phyloP scores from a whole-genome alignment of 805 yeast species.

The Sugiyamaella marilandica region DNA sequence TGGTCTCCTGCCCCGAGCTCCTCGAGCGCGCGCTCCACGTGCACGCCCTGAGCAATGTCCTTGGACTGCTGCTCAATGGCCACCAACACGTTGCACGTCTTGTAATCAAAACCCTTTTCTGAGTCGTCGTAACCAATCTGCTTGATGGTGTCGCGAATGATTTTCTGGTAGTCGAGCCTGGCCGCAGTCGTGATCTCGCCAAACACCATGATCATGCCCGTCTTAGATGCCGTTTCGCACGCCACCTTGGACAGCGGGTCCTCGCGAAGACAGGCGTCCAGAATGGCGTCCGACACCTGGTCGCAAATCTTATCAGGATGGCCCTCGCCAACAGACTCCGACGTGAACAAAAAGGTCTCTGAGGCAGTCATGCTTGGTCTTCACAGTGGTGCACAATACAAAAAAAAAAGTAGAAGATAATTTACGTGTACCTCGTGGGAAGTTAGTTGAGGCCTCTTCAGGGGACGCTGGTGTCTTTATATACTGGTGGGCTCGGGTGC shows the following conservation, averaged over 20 bases:
- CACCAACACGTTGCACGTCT: conserved; percentile 97
- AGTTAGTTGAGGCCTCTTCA: not conserved
- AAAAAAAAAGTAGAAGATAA: too few relatives aligned
- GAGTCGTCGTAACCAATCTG: conserved; percentile 96
- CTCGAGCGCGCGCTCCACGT: conserved; percentile 89
- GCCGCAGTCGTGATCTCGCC: conserved; percentile 99
- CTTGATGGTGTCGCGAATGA: conserved; percentile 96
- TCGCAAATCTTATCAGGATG: conserved; percentile 68
- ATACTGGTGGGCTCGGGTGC: not conserved
- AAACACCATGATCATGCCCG: conserved; percentile 99
- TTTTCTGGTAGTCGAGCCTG: conserved; percentile 89
- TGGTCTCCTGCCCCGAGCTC: conserved; percentile 99
- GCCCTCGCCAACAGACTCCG: conserved; percentile 70
- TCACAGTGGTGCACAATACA: not conserved
- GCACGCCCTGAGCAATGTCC: conserved; percentile 99
- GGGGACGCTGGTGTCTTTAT: not conserved
- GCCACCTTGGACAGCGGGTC: conserved; percentile 99
- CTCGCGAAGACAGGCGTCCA: conserved; percentile 92
- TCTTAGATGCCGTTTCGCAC: conserved; percentile 98
- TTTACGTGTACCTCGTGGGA: not conserved
- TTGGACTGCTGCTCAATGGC: conserved; percentile 99
- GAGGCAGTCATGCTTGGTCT: conserved; percentile 27
- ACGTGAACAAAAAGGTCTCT: conserved; percentile 55
- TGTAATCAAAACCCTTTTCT: conserved; percentile 97
- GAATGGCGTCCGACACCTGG: conserved; percentile 96